These are phyloP conservation scores for Coemansia sp. DNA, from an alignment of 192 early-diverging fungal genomes.

Conservation along the genomic window DNA sequence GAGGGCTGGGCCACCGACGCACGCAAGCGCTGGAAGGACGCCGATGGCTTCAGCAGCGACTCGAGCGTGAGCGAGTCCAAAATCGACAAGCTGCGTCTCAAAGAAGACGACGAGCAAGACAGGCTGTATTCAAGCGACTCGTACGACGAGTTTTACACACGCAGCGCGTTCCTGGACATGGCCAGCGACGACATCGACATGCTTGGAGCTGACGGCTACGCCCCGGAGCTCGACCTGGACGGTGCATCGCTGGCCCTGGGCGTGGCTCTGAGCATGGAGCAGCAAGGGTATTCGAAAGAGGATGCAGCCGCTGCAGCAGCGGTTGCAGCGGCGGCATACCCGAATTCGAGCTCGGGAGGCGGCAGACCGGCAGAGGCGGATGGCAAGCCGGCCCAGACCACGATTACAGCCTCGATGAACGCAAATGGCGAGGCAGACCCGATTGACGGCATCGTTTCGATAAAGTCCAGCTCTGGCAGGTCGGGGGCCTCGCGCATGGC, in stretches of 20 bases:
- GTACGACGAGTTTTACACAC: constrained; percentile 45
- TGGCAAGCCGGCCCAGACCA: constrained; percentile 20
- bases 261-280: constrained; percentile 53
- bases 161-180: constrained; percentile 37
- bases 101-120: constrained; percentile 31
- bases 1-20: constrained; percentile 37
- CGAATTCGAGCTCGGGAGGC: not conserved
- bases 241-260: constrained; percentile 49
- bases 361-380: not conserved
- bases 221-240: constrained; percentile 36
- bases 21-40: constrained; percentile 22
- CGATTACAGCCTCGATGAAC: constrained; percentile 50
- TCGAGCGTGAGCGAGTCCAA: constrained; percentile 36
- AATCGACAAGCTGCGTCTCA: constrained; percentile 26
- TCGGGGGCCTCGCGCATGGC: constrained; percentile 23
- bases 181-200: constrained; percentile 9
- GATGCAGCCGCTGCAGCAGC: constrained; percentile 37
- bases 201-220: constrained; percentile 7
- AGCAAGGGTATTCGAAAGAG: constrained; percentile 52
- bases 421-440: constrained; percentile 52
- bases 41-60: constrained; percentile 18
- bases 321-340: constrained; percentile 40
- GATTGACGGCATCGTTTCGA: constrained; percentile 51
- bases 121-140: constrained; percentile 44
- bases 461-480: constrained; percentile 28